Conservation (phyloP, 306 rosid genomes). For the Lathyrus sativus region DNA sequence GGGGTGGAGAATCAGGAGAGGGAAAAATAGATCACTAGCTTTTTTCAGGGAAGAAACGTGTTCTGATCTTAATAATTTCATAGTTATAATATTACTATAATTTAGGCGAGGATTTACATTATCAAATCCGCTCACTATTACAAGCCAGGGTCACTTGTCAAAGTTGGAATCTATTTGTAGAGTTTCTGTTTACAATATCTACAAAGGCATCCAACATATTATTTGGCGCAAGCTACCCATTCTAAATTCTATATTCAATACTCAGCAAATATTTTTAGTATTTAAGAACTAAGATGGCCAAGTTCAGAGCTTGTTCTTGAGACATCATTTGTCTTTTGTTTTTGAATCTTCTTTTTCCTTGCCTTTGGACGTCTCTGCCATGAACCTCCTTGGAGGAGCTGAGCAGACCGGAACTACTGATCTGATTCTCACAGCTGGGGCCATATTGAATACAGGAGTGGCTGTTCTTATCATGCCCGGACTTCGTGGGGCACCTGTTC, state of each 20-base stretch:
- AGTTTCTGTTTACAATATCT: constrained; percentile 8
- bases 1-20: too few relatives aligned
- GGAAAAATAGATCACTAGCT: too few relatives aligned
- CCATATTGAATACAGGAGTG: constrained; percentile 48
- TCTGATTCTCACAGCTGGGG: constrained; percentile 78
- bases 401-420: constrained; percentile 86
- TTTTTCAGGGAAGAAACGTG: too few relatives aligned
- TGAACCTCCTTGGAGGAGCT: constrained; percentile 67
- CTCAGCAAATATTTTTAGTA: not conserved
- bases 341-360: constrained; percentile 44
- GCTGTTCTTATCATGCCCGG: constrained; percentile 47
- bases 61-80: not conserved
- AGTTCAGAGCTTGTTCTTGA: constrained; percentile 50
- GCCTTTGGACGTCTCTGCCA: constrained; percentile 37
- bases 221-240: constrained; percentile 35
- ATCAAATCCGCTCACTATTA: not conserved
- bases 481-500: constrained; percentile 47
- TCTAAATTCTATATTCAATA: constrained; percentile 31
- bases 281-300: constrained; percentile 43
- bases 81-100: not conserved
- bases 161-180: constrained; percentile 3
- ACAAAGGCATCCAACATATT: constrained; percentile 30
- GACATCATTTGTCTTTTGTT: constrained; percentile 39
- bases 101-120: not conserved
- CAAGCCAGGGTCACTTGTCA: not conserved